Conservation (phyloP, 257 asterid species). For the Gentiana straminea region DNA sequence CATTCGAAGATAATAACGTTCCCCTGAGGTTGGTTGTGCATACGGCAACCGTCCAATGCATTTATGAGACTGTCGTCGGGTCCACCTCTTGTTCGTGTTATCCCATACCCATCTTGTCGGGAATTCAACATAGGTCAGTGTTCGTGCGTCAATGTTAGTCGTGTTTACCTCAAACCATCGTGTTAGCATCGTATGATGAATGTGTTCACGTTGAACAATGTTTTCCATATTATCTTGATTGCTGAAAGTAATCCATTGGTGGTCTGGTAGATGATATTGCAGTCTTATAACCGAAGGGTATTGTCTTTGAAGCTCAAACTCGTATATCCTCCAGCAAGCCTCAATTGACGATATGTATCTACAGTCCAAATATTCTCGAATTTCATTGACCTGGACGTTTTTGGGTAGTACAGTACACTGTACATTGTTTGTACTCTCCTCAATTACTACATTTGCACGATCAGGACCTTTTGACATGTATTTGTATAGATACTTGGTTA, state of each 20-base stretch:
- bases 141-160: background rate
- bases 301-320: constrained; percentile 3
- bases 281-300: background rate
- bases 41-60: background rate
- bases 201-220: background rate
- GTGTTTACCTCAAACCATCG: constrained; percentile 6
- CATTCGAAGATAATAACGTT: background rate
- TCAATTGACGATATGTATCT: background rate
- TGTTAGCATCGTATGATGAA: background rate
- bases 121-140: constrained; percentile 4
- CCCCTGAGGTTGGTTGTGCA: background rate
- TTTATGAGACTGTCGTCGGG: background rate
- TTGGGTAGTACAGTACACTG: background rate
- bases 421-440: background rate
- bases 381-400: background rate
- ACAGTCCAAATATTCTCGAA: background rate
- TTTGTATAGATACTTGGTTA: constrained; percentile 7
- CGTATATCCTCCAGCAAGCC: constrained; percentile 4
- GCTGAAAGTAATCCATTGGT: background rate
- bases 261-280: constrained; percentile 1
- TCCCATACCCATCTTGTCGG: constrained; percentile 1
- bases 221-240: constrained; percentile 3
- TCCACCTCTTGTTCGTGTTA: background rate
- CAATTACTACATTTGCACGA: constrained; percentile 1
- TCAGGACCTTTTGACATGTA: constrained; percentile 2